Percentiles rank a stretch among this genome's conserved stretches.
phyloP scores from a whole-genome alignment of 2,329 filamentous ascomycete species.

The Kalmusia sp. region DNA sequence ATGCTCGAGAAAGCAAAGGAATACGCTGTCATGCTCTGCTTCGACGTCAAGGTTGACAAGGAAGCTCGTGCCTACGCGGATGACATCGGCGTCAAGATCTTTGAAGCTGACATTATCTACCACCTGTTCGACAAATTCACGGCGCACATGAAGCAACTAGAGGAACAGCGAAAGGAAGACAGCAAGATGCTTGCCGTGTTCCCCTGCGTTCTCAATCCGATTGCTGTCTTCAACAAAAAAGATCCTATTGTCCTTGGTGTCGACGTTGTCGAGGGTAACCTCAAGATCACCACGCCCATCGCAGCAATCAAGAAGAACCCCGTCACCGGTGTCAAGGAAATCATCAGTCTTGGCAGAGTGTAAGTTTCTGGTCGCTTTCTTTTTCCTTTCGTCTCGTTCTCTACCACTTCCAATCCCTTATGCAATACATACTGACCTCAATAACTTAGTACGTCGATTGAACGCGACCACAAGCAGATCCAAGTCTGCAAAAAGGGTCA shows the following conservation, averaged over 20 bases:
- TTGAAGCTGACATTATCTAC: conserved; percentile 98
- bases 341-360: conserved; percentile 89
- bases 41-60: conserved; percentile 99
- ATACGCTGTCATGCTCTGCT: conserved; percentile 98
- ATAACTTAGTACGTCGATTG: conserved; percentile 83
- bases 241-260: conserved; percentile 93
- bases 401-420: background rate
- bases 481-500: conserved; percentile 92
- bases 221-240: conserved; percentile 99
- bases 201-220: conserved; percentile 87
- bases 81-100: conserved; percentile 94
- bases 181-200: conserved; percentile 95
- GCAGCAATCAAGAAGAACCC: conserved; percentile 84
- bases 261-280: conserved; percentile 89
- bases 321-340: conserved; percentile 80
- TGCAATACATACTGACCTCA: conserved; percentile 19
- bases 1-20: conserved; percentile 97
- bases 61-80: conserved; percentile 91
- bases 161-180: conserved; percentile 94
- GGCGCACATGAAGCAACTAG: conserved; percentile 86
- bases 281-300: conserved; percentile 88
- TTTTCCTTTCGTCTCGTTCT: background rate
- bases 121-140: conserved; percentile 97
- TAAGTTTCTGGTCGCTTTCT: conserved; percentile 60
- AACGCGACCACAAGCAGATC: conserved; percentile 96